A percentile compares a stretch with the other conserved stretches of the same genome.
These are phyloP conservation scores for Collybia sp. DNA, from an alignment of 768 basidiomycete genomes.

Conservation along the genomic window DNA sequence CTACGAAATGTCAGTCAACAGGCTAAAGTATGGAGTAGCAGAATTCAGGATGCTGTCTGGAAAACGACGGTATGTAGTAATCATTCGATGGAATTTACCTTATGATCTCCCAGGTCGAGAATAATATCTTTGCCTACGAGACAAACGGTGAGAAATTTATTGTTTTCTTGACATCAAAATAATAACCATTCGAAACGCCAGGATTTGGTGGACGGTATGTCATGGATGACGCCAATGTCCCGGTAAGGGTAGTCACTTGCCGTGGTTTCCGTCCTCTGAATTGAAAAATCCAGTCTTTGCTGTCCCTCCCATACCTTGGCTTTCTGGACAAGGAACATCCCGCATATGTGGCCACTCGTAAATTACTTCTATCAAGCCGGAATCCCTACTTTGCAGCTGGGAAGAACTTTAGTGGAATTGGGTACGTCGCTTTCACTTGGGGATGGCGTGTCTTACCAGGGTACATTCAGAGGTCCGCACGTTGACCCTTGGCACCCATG, in stretches of 20 bases:
- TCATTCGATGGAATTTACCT: neutral
- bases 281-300: constrained; percentile 47
- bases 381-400: constrained; percentile 74
- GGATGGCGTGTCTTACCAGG: neutral
- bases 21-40: constrained; percentile 54
- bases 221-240: constrained; percentile 86
- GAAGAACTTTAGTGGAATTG: constrained; percentile 59
- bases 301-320: constrained; percentile 76
- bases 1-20: constrained; percentile 45
- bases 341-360: constrained; percentile 60
- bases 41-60: constrained; percentile 60
- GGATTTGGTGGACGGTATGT: constrained; percentile 69
- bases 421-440: constrained; percentile 36
- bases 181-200: constrained; percentile 11
- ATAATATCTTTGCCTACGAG: constrained; percentile 74
- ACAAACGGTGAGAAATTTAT: constrained; percentile 47
- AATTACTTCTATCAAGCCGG: constrained; percentile 50
- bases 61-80: constrained; percentile 42
- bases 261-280: neutral
- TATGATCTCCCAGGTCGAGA: constrained; percentile 37
- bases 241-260: constrained; percentile 36
- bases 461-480: constrained; percentile 65
- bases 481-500: constrained; percentile 71
- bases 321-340: constrained; percentile 60
- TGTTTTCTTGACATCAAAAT: neutral